Percentiles rank a stretch among this genome's conserved stretches.
phyloP scores from a whole-genome alignment of 2,329 filamentous ascomycete species.

The Cladophialophora exuberans region DNA sequence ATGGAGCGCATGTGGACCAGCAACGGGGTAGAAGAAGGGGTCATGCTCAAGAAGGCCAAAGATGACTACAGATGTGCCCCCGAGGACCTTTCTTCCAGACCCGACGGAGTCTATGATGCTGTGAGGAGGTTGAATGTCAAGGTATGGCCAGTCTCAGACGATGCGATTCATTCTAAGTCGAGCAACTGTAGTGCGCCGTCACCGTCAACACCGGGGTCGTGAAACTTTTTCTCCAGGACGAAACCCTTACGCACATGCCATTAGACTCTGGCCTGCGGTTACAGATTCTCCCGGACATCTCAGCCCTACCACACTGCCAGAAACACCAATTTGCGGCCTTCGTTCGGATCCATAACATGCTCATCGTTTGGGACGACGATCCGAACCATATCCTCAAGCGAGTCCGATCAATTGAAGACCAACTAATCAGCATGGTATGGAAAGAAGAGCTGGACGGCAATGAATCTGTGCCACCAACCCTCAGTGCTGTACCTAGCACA shows the following conservation, averaged over 20 bases:
- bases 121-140: constrained; percentile 57
- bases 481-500: constrained; percentile 26
- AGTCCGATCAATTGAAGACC: constrained; percentile 55
- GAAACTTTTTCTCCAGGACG: constrained; percentile 60
- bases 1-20: constrained; percentile 58
- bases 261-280: constrained; percentile 61
- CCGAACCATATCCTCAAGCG: constrained; percentile 59
- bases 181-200: constrained; percentile 60
- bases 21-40: constrained; percentile 55
- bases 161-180: neutral
- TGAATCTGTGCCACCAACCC: constrained; percentile 38
- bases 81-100: constrained; percentile 48
- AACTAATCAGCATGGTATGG: constrained; percentile 40
- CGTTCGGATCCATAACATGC: constrained; percentile 58
- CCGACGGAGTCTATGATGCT: constrained; percentile 55
- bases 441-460: constrained; percentile 46
- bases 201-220: constrained; percentile 69
- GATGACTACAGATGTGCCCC: constrained; percentile 58
- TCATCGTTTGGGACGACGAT: constrained; percentile 69
- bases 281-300: constrained; percentile 64
- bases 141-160: constrained; percentile 40
- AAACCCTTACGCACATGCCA: constrained; percentile 59
- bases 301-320: constrained; percentile 61
- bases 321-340: constrained; percentile 70
- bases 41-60: constrained; percentile 57